Percentiles rank a stretch among this genome's conserved stretches.
Conservation (phyloP, 2,329 filamentous ascomycete genomes). For the Penicillium italicum region DNA sequence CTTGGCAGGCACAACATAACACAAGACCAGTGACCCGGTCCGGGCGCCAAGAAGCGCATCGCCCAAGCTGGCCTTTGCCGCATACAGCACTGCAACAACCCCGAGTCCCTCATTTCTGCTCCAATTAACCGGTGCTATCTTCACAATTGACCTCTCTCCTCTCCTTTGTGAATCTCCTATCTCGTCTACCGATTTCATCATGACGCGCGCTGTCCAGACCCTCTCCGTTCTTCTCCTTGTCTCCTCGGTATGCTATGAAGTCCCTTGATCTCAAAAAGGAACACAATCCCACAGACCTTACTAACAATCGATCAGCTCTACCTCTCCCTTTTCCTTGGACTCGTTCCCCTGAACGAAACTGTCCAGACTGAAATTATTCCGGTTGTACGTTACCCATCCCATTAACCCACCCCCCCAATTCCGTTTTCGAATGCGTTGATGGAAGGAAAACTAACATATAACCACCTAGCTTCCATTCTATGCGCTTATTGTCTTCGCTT, state of each 20-base stretch:
- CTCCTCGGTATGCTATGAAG: constrained; percentile 65
- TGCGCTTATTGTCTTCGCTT: constrained; percentile 84
- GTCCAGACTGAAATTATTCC: constrained; percentile 84
- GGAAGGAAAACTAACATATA: not conserved
- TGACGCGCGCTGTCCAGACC: constrained; percentile 93
- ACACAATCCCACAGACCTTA: not conserved
- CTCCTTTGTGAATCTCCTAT: constrained; percentile 7
- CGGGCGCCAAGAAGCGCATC: constrained; percentile 13
- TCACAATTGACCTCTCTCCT: constrained; percentile 4
- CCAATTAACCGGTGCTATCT: not conserved
- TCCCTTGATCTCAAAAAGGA: not conserved
- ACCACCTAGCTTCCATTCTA: constrained; percentile 80
- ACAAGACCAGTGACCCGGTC: constrained; percentile 7
- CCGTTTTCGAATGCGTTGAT: constrained; percentile 2
- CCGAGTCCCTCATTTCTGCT: constrained; percentile 19
- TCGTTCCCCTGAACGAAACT: constrained; percentile 73
- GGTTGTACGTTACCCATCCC: constrained; percentile 60
- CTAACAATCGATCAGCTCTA: constrained; percentile 64
- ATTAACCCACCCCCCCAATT: not conserved
- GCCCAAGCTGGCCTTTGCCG: constrained; percentile 7
- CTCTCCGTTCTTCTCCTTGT: constrained; percentile 83
- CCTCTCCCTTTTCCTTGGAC: constrained; percentile 76
- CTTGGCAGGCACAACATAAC: not conserved
- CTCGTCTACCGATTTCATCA: constrained; percentile 47
- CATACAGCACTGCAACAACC: constrained; percentile 6